Percentiles rank a stretch among this genome's conserved stretches.
Evolutionary conservation across 73 alveolate species (phyloP).

Genomic region (Paramecium sonneborni): DNA sequence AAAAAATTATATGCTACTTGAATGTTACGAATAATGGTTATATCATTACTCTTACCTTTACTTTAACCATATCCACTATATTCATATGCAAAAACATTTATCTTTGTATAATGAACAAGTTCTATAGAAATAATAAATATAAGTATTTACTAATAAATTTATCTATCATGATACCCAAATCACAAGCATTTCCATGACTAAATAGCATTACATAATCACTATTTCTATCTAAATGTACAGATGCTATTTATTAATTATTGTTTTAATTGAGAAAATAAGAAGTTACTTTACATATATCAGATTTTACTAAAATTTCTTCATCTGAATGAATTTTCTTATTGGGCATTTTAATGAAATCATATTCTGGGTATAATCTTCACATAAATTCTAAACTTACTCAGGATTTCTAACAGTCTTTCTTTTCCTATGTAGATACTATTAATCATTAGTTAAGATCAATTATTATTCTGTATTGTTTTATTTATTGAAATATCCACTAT

Average conservation of each 20-base stretch:
- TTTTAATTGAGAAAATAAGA: not conserved
- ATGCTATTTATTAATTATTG: slow-evolving; percentile 7
- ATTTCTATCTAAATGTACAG: not conserved
- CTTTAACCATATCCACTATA: slow-evolving; percentile 80
- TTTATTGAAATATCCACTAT: not conserved
- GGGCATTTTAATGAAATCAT: not conserved
- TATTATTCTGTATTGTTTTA: not conserved
- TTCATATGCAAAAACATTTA: slow-evolving; percentile 68
- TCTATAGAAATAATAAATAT: not conserved
- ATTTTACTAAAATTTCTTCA: not conserved
- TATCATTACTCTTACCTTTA: slow-evolving; percentile 71
- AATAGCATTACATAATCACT: slow-evolving; percentile 58
- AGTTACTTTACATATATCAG: not conserved
- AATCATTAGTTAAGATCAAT: not conserved
- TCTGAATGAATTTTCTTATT: not conserved
- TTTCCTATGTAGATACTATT: not conserved
- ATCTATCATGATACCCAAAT: slow-evolving; percentile 65
- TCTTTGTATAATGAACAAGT: slow-evolving; percentile 32
- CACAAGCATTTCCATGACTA: slow-evolving; percentile 75
- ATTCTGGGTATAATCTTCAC: slow-evolving; percentile 11
- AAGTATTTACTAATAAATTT: not conserved
- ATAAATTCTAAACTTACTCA: not conserved
- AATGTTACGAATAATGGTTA: slow-evolving; percentile 56
- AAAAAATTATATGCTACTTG: slow-evolving; percentile 70
- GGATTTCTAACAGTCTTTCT: slow-evolving; percentile 3